Evolutionary conservation across 139 green algal genomes (phyloP).

Genomic region (Chlamydomonas sphaeroides): DNA sequence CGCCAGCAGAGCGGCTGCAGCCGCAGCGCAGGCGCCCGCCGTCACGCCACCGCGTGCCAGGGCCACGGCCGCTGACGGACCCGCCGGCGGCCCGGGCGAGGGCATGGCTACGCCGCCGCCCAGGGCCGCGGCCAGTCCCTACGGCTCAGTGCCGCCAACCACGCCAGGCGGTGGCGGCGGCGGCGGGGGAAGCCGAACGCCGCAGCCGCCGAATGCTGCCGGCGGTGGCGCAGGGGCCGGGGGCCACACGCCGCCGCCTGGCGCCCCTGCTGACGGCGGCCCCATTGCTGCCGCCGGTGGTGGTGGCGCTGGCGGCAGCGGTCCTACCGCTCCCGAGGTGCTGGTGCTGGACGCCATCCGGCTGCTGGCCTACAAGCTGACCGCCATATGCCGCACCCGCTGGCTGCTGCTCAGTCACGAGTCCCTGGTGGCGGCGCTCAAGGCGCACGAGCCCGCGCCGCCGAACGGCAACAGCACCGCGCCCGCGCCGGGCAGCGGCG

Average conservation of each 20-base stretch:
- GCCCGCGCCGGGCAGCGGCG: background rate
- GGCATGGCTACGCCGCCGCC: too few relatives aligned
- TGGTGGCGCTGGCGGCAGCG: background rate
- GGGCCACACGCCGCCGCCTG: background rate
- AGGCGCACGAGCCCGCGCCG: slow-evolving; percentile 12
- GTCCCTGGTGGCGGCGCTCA: background rate
- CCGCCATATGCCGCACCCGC: slow-evolving; percentile 23
- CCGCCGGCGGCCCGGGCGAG: background rate
- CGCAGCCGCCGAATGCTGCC: background rate
- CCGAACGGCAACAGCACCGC: background rate
- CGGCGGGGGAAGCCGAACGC: too few relatives aligned
- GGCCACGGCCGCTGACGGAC: background rate
- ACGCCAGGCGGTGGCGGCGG: too few relatives aligned
- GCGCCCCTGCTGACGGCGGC: background rate
- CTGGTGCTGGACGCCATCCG: slow-evolving; percentile 34
- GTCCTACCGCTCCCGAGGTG: background rate
- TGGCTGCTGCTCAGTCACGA: slow-evolving; percentile 41
- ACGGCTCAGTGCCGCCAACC: too few relatives aligned
- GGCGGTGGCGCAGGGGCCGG: background rate
- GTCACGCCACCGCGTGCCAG: too few relatives aligned
- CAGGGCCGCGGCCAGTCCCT: too few relatives aligned
- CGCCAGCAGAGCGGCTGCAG: background rate
- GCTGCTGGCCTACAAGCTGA: slow-evolving; percentile 30
- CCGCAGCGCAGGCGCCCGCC: background rate
- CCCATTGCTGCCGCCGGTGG: background rate